These are phyloP conservation scores for Styphnolobium japonicum DNA, from an alignment of 306 rosid genomes.

Conservation along the genomic window DNA sequence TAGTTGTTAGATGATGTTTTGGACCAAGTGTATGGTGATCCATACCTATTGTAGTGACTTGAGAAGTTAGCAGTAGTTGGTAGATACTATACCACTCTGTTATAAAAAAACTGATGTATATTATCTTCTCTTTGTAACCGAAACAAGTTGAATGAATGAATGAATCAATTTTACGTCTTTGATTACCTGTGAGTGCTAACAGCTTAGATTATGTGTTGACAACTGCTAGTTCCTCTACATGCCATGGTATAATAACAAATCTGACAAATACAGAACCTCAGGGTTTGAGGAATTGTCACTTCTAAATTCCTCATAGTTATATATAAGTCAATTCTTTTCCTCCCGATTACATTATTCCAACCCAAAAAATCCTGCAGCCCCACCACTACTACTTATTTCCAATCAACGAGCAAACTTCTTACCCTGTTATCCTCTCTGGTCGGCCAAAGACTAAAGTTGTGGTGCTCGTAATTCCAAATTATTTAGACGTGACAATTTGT, in stretches of 20 bases:
- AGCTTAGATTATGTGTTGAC: background rate
- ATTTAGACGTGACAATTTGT: slow-evolving; percentile 18
- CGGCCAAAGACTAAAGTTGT: slow-evolving; percentile 31
- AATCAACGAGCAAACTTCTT: slow-evolving; percentile 1
- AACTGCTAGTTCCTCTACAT: background rate
- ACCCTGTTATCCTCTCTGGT: slow-evolving; percentile 19
- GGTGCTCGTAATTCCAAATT: slow-evolving; percentile 20
- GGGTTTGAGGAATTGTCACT: background rate
- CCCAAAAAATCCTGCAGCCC: slow-evolving; percentile 7
- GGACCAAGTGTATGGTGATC: no score
- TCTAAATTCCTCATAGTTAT: background rate
- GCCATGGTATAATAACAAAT: slow-evolving; percentile 2
- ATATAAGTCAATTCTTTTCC: background rate
- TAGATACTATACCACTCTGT: no score
- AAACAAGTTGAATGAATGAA: no score
- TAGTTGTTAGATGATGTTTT: no score
- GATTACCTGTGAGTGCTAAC: no score
- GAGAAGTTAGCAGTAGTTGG: no score
- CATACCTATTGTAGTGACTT: no score
- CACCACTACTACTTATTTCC: slow-evolving; percentile 7
- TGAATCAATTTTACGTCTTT: no score
- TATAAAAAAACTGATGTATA: no score
- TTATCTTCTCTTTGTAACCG: no score
- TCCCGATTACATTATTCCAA: background rate
- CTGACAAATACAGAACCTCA: slow-evolving; percentile 2